Evolutionary conservation across 805 yeast genomes (phyloP).

Genomic region (Saccharomycopsis amapae): DNA sequence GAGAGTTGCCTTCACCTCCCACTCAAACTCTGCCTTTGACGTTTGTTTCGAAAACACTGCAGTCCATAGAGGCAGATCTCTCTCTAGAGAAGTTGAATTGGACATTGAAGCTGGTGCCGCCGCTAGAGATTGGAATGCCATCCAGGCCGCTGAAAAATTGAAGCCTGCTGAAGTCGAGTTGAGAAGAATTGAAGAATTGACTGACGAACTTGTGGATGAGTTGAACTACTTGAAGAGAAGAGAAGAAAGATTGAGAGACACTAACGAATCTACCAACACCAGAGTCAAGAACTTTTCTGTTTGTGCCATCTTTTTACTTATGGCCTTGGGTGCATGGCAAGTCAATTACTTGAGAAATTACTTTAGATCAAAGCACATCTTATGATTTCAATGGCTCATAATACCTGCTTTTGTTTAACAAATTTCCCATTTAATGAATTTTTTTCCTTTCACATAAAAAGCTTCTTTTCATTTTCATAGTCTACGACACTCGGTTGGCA

Average conservation of each 20-base stretch:
- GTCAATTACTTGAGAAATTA: constrained; percentile 84
- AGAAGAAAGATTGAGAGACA: constrained; percentile 90
- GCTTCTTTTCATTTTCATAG: neutral
- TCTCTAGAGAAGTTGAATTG: constrained; percentile 70
- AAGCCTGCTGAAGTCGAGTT: constrained; percentile 89
- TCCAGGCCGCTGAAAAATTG: constrained; percentile 87
- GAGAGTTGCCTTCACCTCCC: constrained; percentile 79
- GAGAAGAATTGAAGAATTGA: constrained; percentile 77
- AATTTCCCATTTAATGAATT: neutral
- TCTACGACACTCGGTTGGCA: no score
- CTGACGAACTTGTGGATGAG: constrained; percentile 74
- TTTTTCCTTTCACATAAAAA: neutral
- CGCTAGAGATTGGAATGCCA: constrained; percentile 96
- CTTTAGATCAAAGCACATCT: constrained; percentile 78
- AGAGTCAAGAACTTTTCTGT: constrained; percentile 86
- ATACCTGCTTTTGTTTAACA: neutral
- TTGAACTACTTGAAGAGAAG: constrained; percentile 78
- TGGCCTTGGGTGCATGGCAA: constrained; percentile 88
- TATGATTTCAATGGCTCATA: constrained; percentile 8
- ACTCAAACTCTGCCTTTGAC: constrained; percentile 78
- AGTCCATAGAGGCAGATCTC: constrained; percentile 35
- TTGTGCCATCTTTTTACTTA: constrained; percentile 56
- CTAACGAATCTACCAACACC: constrained; percentile 92
- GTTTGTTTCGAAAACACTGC: constrained; percentile 74
- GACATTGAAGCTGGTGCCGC: constrained; percentile 94